A percentile compares a stretch with the other conserved stretches of the same genome.
Conservation (phyloP, 441 rosid species). For the Euphorbia corollata region DNA sequence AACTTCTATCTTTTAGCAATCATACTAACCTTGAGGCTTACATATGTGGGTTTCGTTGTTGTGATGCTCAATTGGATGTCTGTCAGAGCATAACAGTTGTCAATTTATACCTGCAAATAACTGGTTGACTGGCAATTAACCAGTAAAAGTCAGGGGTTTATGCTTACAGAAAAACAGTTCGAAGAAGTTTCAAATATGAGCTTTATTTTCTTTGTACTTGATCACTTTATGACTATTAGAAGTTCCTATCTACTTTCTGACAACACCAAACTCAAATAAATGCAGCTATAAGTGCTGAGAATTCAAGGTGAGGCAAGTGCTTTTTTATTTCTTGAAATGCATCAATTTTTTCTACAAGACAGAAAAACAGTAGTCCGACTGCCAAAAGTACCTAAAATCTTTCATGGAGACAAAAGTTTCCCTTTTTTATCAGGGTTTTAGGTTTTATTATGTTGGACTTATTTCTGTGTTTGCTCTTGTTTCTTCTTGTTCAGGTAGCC, state of each 20-base stretch:
- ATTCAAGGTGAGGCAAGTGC: neutral
- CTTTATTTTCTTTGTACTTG: neutral
- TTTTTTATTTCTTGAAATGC: slow-evolving; percentile 5
- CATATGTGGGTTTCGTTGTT: neutral
- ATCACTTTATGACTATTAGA: neutral
- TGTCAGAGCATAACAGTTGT: neutral
- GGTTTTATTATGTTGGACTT: slow-evolving; percentile 13
- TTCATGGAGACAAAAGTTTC: slow-evolving; percentile 31
- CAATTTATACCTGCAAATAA: neutral
- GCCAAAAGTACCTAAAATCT: neutral
- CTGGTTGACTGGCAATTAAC: neutral
- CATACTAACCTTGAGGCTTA: neutral
- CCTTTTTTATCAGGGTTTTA: neutral
- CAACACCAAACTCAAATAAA: slow-evolving; percentile 25
- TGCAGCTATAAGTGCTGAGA: slow-evolving; percentile 30
- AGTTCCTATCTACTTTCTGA: slow-evolving; percentile 31
- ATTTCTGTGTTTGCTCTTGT: slow-evolving; percentile 21
- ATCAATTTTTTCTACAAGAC: neutral
- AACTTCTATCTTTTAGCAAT: neutral
- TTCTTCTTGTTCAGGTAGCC: slow-evolving; percentile 27
- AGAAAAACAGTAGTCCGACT: neutral
- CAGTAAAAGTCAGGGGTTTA: neutral
- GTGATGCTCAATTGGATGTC: too few species aligned
- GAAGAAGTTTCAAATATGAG: neutral
- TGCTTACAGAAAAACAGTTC: neutral